These are phyloP conservation scores for Suillus bovinus DNA, from an alignment of 768 basidiomycete genomes.

Conservation along the genomic window DNA sequence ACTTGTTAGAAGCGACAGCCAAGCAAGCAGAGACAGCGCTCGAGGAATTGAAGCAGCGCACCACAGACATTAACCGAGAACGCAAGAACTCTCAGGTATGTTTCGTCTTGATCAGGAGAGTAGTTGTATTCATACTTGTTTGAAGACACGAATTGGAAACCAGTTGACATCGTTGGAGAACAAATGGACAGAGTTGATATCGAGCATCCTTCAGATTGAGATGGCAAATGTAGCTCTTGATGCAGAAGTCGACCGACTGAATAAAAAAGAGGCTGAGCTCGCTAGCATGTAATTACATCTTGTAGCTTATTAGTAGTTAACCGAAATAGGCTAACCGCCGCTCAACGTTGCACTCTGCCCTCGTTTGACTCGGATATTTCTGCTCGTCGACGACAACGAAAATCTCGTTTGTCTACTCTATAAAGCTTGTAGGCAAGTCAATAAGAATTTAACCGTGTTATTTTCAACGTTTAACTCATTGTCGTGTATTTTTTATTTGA, in stretches of 20 bases:
- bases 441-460: not conserved
- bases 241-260: conserved; percentile 67
- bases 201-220: conserved; percentile 89
- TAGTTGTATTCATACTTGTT: not conserved
- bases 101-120: not conserved
- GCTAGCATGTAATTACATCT: conserved; percentile 34
- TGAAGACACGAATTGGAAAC: conserved; percentile 72
- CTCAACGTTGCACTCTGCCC: not conserved
- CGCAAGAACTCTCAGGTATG: conserved; percentile 83
- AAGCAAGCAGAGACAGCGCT: conserved; percentile 68
- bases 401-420: not conserved
- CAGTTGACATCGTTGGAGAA: conserved; percentile 83
- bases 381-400: not conserved
- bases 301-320: not conserved
- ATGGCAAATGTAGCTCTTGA: conserved; percentile 92
- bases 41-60: conserved; percentile 77
- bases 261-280: conserved; percentile 62
- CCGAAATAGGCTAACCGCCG: conserved; percentile 3
- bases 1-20: conserved; percentile 75
- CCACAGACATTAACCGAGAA: conserved; percentile 84
- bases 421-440: conserved; percentile 1
- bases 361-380: conserved; percentile 6
- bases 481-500: conserved; percentile 7
- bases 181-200: conserved; percentile 92
- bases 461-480: not conserved